Conservation (phyloP, 1,284 basidiomycete species). For the Melanopsichium pennsylvanicum region DNA sequence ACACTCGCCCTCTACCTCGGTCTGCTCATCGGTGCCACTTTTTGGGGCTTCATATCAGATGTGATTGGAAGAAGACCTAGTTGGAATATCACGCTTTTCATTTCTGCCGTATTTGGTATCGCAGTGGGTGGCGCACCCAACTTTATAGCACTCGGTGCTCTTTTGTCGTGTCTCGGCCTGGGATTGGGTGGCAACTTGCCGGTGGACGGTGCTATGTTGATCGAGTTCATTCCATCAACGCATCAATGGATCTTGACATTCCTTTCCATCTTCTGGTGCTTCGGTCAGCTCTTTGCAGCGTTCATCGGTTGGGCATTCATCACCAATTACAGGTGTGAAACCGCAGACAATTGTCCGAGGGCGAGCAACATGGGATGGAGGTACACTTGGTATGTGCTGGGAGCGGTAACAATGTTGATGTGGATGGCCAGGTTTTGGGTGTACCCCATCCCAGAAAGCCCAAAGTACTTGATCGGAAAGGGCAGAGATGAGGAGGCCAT, state of each 20-base stretch:
- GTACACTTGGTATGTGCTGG: slow-evolving; percentile 70
- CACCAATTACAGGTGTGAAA: slow-evolving; percentile 67
- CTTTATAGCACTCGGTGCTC: slow-evolving; percentile 70
- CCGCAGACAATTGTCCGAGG: slow-evolving; percentile 67
- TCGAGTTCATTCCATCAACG: slow-evolving; percentile 58
- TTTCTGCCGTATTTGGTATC: slow-evolving; percentile 72
- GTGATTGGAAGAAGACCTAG: slow-evolving; percentile 70
- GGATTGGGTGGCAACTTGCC: slow-evolving; percentile 71
- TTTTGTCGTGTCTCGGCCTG: slow-evolving; percentile 72
- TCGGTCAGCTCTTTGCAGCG: slow-evolving; percentile 70
- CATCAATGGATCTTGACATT: slow-evolving; percentile 73
- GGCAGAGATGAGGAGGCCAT: slow-evolving; percentile 78
- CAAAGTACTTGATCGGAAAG: slow-evolving; percentile 76
- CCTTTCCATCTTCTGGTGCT: slow-evolving; percentile 75
- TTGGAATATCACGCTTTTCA: slow-evolving; percentile 73
- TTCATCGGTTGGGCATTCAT: slow-evolving; percentile 68
- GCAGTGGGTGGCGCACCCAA: slow-evolving; percentile 71
- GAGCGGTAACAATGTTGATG: slow-evolving; percentile 54
- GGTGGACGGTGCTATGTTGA: slow-evolving; percentile 60
- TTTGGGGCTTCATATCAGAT: slow-evolving; percentile 69
- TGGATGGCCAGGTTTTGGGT: slow-evolving; percentile 64
- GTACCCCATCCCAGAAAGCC: slow-evolving; percentile 71
- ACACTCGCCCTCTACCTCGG: slow-evolving; percentile 72
- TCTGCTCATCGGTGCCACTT: slow-evolving; percentile 72
- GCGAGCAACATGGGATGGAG: slow-evolving; percentile 73